Evolutionary conservation across 352 stramenopile species (phyloP).

Genomic region (Globisporangium carolinianum): DNA sequence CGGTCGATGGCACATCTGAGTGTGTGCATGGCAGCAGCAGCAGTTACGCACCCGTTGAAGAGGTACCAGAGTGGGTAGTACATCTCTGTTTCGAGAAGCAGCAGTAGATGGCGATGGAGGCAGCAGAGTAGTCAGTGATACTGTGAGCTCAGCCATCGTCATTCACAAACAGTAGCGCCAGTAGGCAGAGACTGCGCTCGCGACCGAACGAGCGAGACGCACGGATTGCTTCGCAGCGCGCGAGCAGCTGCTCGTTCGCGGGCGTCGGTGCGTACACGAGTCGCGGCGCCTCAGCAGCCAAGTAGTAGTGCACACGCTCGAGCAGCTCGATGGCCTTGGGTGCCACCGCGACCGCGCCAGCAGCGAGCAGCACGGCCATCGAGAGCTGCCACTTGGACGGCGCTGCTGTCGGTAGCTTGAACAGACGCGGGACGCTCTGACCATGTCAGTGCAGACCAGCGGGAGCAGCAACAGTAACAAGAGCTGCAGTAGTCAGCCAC

Average conservation of each 20-base stretch:
- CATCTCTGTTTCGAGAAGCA: slow-evolving; percentile 12
- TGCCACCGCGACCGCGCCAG: slow-evolving; percentile 3
- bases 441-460: background rate
- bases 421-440: background rate
- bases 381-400: slow-evolving; percentile 8
- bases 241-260: slow-evolving; percentile 30
- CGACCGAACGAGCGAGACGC: slow-evolving; percentile 2
- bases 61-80: slow-evolving; percentile 58
- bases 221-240: slow-evolving; percentile 33
- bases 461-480: too few species aligned
- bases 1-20: background rate
- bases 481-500: background rate
- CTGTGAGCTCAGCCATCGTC: background rate
- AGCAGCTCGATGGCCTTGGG: background rate
- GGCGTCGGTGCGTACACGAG: slow-evolving; percentile 31
- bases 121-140: background rate
- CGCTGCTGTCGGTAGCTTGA: slow-evolving; percentile 1
- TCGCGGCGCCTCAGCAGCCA: slow-evolving; percentile 27
- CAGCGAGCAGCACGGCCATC: slow-evolving; percentile 9
- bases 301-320: slow-evolving; percentile 18
- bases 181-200: too few species aligned
- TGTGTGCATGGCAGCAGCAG: background rate
- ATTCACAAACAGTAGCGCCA: background rate
- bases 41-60: slow-evolving; percentile 33
- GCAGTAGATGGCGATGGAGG: background rate